Conservation (phyloP, 192 early-diverging fungal species). For the Neocallimastix lanati region DNA sequence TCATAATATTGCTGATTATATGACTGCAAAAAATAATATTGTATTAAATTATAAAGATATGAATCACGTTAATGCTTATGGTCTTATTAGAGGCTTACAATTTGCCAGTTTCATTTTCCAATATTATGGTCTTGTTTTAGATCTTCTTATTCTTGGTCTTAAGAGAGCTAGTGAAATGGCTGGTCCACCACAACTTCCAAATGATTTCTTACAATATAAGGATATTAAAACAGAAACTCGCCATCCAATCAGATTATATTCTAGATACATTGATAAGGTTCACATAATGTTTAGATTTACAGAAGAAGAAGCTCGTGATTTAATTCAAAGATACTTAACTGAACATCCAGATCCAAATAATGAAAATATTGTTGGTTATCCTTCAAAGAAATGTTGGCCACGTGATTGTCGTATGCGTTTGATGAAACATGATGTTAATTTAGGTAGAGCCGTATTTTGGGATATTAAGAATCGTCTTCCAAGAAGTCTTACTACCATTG, state of each 20-base stretch:
- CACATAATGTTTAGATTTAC: slow-evolving; percentile 89
- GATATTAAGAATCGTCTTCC: slow-evolving; percentile 97
- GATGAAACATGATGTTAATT: slow-evolving; percentile 96
- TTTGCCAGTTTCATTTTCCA: slow-evolving; percentile 96
- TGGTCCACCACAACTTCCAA: slow-evolving; percentile 75
- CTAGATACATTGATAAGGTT: slow-evolving; percentile 80
- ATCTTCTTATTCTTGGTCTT: slow-evolving; percentile 82
- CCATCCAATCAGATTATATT: slow-evolving; percentile 92
- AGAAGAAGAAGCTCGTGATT: slow-evolving; percentile 79
- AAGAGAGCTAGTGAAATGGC: slow-evolving; percentile 93
- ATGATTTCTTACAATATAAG: slow-evolving; percentile 92
- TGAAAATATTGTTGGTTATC: slow-evolving; percentile 96
- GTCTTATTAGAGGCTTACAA: slow-evolving; percentile 91
- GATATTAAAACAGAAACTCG: slow-evolving; percentile 84
- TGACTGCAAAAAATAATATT: slow-evolving; percentile 99
- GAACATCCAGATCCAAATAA: slow-evolving; percentile 98
- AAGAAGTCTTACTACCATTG: slow-evolving; percentile 86
- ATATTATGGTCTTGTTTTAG: slow-evolving; percentile 94
- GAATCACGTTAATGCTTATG: slow-evolving; percentile 95
- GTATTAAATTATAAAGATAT: slow-evolving; percentile 96
- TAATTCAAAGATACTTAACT: slow-evolving; percentile 90
- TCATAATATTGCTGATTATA: slow-evolving; percentile 99
- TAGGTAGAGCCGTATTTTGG: slow-evolving; percentile 97
- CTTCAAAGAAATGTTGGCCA: slow-evolving; percentile 97
- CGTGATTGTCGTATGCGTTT: slow-evolving; percentile 96